Conservation (phyloP, 1,284 basidiomycete genomes). For the Phaffia rhodozyma region DNA sequence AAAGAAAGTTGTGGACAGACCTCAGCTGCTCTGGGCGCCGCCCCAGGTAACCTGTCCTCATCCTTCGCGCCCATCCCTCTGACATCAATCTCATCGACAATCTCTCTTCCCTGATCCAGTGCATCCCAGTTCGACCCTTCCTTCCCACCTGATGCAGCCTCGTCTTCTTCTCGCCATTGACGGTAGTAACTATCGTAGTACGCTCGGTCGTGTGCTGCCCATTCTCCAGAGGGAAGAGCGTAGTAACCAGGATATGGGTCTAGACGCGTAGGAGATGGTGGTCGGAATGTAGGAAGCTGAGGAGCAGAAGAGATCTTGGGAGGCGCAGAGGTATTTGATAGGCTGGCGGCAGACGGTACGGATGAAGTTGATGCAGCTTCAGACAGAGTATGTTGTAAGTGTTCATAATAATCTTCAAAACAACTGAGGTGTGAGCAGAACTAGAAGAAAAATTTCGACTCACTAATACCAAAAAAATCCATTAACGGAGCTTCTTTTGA, state of each 20-base stretch:
- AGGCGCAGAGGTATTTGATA: background rate
- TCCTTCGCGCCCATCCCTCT: background rate
- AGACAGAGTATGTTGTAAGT: background rate
- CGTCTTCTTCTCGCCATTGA: constrained; percentile 7
- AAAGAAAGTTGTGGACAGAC: background rate
- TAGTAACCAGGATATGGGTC: constrained; percentile 18
- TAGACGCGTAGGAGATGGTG: constrained; percentile 6
- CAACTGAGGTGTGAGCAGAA: background rate
- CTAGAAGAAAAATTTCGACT: background rate
- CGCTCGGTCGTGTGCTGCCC: constrained; percentile 15
- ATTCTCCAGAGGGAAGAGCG: constrained; percentile 12
- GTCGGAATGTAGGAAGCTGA: constrained; percentile 6
- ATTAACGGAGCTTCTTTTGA: background rate
- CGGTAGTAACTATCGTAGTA: constrained; percentile 11
- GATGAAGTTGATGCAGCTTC: background rate
- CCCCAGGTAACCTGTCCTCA: background rate
- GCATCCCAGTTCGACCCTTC: constrained; percentile 13
- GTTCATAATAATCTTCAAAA: background rate
- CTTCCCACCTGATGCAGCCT: constrained; percentile 1
- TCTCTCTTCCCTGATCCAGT: constrained; percentile 8
- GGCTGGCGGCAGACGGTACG: background rate
- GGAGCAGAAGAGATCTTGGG: constrained; percentile 13
- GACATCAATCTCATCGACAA: constrained; percentile 11
- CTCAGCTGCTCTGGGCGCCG: background rate
- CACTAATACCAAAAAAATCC: constrained; percentile 18